Percentiles rank a stretch among this genome's conserved stretches.
Conservation (phyloP, 208 protist species). For the Naegleria gruberi region DNA sequence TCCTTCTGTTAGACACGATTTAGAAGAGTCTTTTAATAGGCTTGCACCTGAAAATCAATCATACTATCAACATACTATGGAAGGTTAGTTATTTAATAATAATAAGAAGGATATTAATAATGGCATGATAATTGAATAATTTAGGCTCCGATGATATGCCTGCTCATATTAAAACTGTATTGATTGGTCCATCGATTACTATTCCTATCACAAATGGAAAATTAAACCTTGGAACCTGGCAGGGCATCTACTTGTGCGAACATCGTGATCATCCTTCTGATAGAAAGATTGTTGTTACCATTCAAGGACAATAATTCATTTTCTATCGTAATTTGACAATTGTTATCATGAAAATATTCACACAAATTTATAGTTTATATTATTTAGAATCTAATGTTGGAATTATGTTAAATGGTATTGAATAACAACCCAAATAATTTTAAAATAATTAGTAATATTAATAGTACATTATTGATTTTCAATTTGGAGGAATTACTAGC, state of each 20-base stretch:
- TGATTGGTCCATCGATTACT: slow-evolving; percentile 33
- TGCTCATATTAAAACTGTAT: slow-evolving; percentile 38
- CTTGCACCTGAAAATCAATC: slow-evolving; percentile 27
- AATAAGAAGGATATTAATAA: too few species aligned
- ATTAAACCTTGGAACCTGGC: slow-evolving; percentile 43
- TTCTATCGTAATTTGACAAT: too few species aligned
- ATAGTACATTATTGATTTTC: too few species aligned
- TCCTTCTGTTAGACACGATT: neutral
- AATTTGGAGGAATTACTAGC: too few species aligned
- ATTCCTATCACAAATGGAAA: slow-evolving; percentile 44
- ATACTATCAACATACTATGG: slow-evolving; percentile 35
- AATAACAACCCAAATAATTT: too few species aligned
- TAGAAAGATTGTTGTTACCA: neutral
- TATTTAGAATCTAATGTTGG: too few species aligned
- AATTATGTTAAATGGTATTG: too few species aligned
- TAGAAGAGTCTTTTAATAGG: neutral
- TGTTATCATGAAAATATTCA: too few species aligned
- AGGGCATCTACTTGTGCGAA: slow-evolving; percentile 38
- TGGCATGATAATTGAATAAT: too few species aligned
- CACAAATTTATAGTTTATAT: too few species aligned
- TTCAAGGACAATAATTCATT: neutral
- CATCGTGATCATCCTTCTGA: neutral
- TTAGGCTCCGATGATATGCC: slow-evolving; percentile 45
- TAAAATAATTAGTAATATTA: too few species aligned
- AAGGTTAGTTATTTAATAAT: too few species aligned